Conservation (phyloP, 495 filamentous ascomycete genomes). For the Sabuloglossum arenarium region DNA sequence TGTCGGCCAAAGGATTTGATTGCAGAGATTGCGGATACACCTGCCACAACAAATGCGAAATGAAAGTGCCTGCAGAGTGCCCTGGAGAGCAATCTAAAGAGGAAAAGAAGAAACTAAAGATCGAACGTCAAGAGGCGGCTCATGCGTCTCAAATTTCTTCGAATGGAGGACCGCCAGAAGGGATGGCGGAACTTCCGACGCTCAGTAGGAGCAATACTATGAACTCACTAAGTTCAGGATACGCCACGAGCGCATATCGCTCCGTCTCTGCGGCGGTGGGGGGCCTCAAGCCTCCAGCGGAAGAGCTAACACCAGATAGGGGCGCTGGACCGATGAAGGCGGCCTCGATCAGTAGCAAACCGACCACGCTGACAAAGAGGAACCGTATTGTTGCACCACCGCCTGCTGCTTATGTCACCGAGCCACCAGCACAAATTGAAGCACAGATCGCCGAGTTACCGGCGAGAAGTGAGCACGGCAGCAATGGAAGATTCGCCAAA, state of each 20-base stretch:
- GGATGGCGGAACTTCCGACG: slow-evolving; percentile 22
- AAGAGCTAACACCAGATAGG: slow-evolving; percentile 16
- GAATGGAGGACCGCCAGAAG: slow-evolving; percentile 19
- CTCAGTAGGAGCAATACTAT: slow-evolving; percentile 75
- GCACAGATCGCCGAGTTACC: slow-evolving; percentile 8
- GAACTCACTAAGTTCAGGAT: slow-evolving; percentile 80
- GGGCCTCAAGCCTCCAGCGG: slow-evolving; percentile 24
- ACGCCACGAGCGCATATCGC: slow-evolving; percentile 56
- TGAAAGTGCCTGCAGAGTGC: slow-evolving; percentile 93
- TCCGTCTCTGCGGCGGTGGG: slow-evolving; percentile 36
- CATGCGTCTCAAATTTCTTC: slow-evolving; percentile 3
- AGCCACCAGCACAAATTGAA: slow-evolving; percentile 26
- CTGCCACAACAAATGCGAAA: slow-evolving; percentile 95
- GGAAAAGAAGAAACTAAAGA: slow-evolving; percentile 80
- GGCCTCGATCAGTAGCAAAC: slow-evolving; percentile 15
- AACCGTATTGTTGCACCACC: slow-evolving; percentile 72
- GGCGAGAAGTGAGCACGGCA: not conserved
- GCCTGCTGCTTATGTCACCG: slow-evolving; percentile 53
- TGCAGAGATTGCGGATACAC: slow-evolving; percentile 94
- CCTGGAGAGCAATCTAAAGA: slow-evolving; percentile 88
- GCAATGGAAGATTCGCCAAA: not conserved
- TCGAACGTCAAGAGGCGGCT: slow-evolving; percentile 59
- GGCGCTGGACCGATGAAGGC: not conserved
- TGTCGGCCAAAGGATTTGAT: slow-evolving; percentile 88
- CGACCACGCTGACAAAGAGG: slow-evolving; percentile 21